A percentile compares a stretch with the other conserved stretches of the same genome.
phyloP scores from a whole-genome alignment of 2,329 filamentous ascomycete species.

The Fusarium sp. region DNA sequence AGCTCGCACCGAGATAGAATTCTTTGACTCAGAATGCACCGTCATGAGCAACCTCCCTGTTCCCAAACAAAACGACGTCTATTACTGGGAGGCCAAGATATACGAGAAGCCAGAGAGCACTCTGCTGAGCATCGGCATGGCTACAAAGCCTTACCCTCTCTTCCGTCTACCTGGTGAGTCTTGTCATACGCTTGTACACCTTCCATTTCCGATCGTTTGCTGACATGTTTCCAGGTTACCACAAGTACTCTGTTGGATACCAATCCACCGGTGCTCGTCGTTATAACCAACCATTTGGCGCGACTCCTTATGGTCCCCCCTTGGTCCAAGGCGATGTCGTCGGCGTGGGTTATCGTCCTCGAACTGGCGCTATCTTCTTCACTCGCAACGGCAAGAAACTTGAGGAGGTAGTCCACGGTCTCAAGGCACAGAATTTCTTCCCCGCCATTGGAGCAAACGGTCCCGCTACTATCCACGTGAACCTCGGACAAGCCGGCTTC shows the following conservation, averaged over 20 bases:
- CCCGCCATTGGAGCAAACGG: constrained; percentile 97
- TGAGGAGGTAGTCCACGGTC: constrained; percentile 91
- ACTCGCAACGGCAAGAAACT: constrained; percentile 98
- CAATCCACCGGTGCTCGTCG: constrained; percentile 87
- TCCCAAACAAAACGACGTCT: constrained; percentile 98
- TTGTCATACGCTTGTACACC: constrained; percentile 13
- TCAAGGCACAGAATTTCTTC: constrained; percentile 97
- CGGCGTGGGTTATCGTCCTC: constrained; percentile 92
- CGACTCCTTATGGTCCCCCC: constrained; percentile 82
- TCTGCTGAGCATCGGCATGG: constrained; percentile 89
- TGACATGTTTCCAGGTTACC: constrained; percentile 71
- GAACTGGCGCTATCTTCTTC: constrained; percentile 96
- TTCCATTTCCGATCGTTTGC: constrained; percentile 11
- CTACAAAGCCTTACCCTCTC: constrained; percentile 95
- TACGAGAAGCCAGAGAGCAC: constrained; percentile 96
- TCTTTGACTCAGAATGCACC: constrained; percentile 97
- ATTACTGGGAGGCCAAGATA: constrained; percentile 99
- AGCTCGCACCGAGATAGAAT: constrained; percentile 95
- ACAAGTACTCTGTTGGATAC: constrained; percentile 93
- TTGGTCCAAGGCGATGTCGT: constrained; percentile 96
- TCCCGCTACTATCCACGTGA: constrained; percentile 92
- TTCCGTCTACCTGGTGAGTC: constrained; percentile 89
- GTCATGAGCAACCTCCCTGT: constrained; percentile 97
- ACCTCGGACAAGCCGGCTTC: constrained; percentile 97
- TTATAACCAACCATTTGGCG: constrained; percentile 90